These are phyloP conservation scores for Begonia peltatifolia DNA, from an alignment of 306 rosid genomes.

Conservation along the genomic window DNA sequence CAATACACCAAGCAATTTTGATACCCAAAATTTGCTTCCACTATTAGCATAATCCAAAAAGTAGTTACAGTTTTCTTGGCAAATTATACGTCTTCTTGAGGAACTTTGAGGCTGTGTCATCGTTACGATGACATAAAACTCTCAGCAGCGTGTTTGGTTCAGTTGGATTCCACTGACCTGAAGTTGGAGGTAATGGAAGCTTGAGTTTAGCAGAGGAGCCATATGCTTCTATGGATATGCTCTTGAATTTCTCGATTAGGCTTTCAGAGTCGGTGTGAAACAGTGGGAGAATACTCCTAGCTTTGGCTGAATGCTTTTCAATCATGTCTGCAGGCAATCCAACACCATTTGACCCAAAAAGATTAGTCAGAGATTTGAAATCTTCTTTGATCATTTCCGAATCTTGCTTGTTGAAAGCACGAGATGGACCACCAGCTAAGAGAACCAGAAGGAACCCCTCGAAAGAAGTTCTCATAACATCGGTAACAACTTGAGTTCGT, in stretches of 20 bases:
- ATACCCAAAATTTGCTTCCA: neutral
- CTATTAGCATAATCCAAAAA: neutral
- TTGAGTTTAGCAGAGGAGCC: slow-evolving; percentile 55
- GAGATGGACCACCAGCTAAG: slow-evolving; percentile 89
- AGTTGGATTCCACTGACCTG: slow-evolving; percentile 64
- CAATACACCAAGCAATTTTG: too few species aligned
- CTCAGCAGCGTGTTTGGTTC: slow-evolving; percentile 84
- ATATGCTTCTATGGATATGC: slow-evolving; percentile 23
- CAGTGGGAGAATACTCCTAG: slow-evolving; percentile 39
- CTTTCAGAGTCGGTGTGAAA: slow-evolving; percentile 30
- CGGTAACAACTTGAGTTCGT: slow-evolving; percentile 67
- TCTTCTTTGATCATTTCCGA: slow-evolving; percentile 59
- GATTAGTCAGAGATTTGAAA: slow-evolving; percentile 64
- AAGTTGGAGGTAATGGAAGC: slow-evolving; percentile 71
- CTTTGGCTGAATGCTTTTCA: slow-evolving; percentile 38
- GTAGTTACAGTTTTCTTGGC: slow-evolving; percentile 58
- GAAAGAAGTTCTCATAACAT: slow-evolving; percentile 73
- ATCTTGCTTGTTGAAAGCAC: slow-evolving; percentile 54
- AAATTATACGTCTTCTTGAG: slow-evolving; percentile 80
- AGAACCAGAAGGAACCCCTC: slow-evolving; percentile 74
- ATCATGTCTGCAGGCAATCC: slow-evolving; percentile 77
- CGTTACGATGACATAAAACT: slow-evolving; percentile 74
- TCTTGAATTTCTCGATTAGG: slow-evolving; percentile 57
- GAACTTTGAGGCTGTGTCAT: slow-evolving; percentile 79
- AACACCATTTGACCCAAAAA: slow-evolving; percentile 94